A percentile compares a stretch with the other conserved stretches of the same genome.
phyloP scores from a whole-genome alignment of 305 asterid species.

The Fraxinus paxiana region DNA sequence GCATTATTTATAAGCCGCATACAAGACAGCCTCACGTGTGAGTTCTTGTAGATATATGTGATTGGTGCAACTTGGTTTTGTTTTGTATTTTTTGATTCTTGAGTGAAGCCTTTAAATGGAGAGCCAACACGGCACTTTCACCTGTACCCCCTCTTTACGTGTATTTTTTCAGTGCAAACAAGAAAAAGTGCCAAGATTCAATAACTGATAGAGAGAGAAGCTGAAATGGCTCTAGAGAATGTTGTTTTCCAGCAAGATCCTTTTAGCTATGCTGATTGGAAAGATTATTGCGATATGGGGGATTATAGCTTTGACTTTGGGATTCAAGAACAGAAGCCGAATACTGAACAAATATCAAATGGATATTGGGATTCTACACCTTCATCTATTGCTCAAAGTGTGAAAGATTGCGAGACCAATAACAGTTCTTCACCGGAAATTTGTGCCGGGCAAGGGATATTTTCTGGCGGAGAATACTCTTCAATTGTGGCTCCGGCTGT shows the following conservation, averaged over 20 bases:
- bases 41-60: constrained; percentile 29
- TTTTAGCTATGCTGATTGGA: constrained; percentile 29
- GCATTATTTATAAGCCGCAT: background rate
- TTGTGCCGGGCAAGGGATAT: constrained; percentile 1
- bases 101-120: constrained; percentile 34
- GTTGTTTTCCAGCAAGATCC: constrained; percentile 50
- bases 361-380: constrained; percentile 34
- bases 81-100: background rate
- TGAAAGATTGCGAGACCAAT: constrained; percentile 3
- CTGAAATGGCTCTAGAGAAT: constrained; percentile 49
- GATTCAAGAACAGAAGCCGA: constrained; percentile 14
- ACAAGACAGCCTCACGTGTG: constrained; percentile 32
- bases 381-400: constrained; percentile 23
- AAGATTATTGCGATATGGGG: constrained; percentile 30
- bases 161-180: constrained; percentile 1
- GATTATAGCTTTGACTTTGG: constrained; percentile 11
- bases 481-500: constrained; percentile 20
- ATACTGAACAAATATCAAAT: constrained; percentile 10
- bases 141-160: constrained; percentile 20
- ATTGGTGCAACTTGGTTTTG: constrained; percentile 29
- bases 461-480: background rate
- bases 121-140: constrained; percentile 7
- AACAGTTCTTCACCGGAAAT: constrained; percentile 34
- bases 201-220: background rate
- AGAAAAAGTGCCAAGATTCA: constrained; percentile 1